A percentile compares a stretch with the other conserved stretches of the same genome.
Evolutionary conservation across 2,329 filamentous ascomycete species (phyloP).

Genomic region (Kalaharituber pfeilii): DNA sequence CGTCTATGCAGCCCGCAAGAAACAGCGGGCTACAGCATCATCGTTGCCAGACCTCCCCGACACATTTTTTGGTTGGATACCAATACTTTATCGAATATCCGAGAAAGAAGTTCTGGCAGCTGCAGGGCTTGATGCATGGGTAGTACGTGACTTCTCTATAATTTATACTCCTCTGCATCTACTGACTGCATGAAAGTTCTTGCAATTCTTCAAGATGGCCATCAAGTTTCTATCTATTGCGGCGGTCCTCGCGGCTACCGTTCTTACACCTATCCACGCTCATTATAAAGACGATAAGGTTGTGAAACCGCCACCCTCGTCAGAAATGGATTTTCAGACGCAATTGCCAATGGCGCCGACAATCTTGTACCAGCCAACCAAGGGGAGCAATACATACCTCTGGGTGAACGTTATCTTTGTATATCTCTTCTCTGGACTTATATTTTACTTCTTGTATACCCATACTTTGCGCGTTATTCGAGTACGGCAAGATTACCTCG

Average conservation of each 20-base stretch:
- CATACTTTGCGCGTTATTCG: conserved; percentile 76
- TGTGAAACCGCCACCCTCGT: background rate
- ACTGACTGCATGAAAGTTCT: conserved; percentile 38
- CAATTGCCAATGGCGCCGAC: conserved; percentile 1
- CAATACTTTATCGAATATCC: conserved; percentile 62
- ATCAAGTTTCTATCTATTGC: conserved; percentile 65
- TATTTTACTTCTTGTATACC: conserved; percentile 63
- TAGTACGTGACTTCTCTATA: conserved; percentile 37
- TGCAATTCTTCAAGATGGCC: conserved; percentile 91
- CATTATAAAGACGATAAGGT: conserved; percentile 34
- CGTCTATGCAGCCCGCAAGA: conserved; percentile 77
- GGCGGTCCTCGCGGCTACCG: conserved; percentile 59
- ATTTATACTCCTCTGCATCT: background rate
- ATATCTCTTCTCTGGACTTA: conserved; percentile 73
- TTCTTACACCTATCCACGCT: conserved; percentile 75
- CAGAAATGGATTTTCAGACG: background rate
- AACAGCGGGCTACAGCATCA: conserved; percentile 45
- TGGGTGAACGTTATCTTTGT: conserved; percentile 94
- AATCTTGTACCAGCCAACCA: conserved; percentile 5
- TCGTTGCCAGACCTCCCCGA: conserved; percentile 63
- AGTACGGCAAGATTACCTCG: conserved; percentile 76
- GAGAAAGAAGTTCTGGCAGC: conserved; percentile 81
- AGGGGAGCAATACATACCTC: conserved; percentile 39
- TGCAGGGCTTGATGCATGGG: conserved; percentile 86
- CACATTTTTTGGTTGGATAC: conserved; percentile 84